Conservation (phyloP, 2,329 filamentous ascomycete genomes). For the Fusarium austroafricanum region DNA sequence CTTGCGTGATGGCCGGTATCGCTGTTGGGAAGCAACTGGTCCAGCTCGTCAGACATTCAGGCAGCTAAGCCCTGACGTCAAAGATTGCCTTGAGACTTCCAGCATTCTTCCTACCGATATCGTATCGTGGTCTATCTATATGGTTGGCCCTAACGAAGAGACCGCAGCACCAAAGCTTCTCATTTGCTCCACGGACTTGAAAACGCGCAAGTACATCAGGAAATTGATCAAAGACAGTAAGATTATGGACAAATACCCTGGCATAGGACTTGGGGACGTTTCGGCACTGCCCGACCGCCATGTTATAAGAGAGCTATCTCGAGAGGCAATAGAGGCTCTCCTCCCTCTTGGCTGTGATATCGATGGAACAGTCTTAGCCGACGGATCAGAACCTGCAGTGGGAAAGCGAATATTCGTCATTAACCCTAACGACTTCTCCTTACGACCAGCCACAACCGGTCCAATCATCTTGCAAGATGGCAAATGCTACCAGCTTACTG, state of each 20-base stretch:
- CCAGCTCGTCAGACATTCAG: not conserved
- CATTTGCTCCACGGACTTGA: not conserved
- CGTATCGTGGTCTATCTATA: not conserved
- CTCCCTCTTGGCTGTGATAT: too few species aligned
- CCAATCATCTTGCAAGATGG: too few species aligned
- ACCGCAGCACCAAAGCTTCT: not conserved
- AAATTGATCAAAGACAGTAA: accelerated
- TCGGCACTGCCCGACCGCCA: not conserved
- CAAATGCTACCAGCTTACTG: too few species aligned
- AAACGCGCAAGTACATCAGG: not conserved
- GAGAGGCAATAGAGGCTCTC: not conserved
- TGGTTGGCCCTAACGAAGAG: not conserved
- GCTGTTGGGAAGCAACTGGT: not conserved
- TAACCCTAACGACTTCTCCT: too few species aligned
- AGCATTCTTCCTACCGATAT: not conserved
- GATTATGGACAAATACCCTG: not conserved
- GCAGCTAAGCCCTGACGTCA: not conserved
- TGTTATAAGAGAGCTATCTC: not conserved
- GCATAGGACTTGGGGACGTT: not conserved
- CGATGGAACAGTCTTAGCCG: too few species aligned
- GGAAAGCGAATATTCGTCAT: too few species aligned
- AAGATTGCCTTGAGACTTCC: not conserved
- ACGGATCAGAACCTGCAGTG: too few species aligned
- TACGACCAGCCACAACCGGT: too few species aligned
- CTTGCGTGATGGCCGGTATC: not conserved